Percentiles rank a stretch among this genome's conserved stretches.
Evolutionary conservation across 169 alveolate species (phyloP).

Genomic region (Perkinsus marinus): DNA sequence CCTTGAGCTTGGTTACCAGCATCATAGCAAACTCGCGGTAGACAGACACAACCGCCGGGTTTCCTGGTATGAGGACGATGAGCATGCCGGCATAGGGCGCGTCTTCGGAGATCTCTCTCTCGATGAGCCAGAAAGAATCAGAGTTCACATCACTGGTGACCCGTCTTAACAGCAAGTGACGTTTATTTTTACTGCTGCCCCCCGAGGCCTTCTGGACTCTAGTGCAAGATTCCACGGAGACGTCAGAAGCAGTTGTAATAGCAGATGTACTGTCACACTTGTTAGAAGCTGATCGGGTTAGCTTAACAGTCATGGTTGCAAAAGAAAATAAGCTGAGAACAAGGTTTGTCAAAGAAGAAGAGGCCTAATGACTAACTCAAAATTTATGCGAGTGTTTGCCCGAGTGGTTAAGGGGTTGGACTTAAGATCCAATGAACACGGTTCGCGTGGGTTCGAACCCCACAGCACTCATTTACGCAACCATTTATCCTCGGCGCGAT

Average conservation of each 20-base stretch:
- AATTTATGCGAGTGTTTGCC: background rate
- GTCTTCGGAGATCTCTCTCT: background rate
- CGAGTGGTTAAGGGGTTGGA: background rate
- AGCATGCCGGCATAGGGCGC: background rate
- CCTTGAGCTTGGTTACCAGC: background rate
- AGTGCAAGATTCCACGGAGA: background rate
- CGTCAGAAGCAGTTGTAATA: background rate
- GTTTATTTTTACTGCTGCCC: background rate
- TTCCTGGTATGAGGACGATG: background rate
- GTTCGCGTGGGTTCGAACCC: background rate
- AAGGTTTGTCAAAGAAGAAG: background rate
- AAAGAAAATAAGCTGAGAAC: background rate
- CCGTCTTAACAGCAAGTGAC: background rate
- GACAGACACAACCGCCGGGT: background rate
- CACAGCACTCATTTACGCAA: background rate
- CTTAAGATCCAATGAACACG: background rate
- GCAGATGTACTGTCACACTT: background rate
- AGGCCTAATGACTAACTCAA: background rate
- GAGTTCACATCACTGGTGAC: background rate
- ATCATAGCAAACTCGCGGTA: background rate
- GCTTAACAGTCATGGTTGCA: background rate
- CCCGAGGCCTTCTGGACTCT: background rate
- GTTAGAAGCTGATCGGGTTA: background rate
- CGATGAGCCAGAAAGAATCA: background rate
- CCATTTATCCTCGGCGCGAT: too few species aligned